phyloP scores from a whole-genome alignment of 257 asterid genomes.

The Oldenlandia corymbosa region DNA sequence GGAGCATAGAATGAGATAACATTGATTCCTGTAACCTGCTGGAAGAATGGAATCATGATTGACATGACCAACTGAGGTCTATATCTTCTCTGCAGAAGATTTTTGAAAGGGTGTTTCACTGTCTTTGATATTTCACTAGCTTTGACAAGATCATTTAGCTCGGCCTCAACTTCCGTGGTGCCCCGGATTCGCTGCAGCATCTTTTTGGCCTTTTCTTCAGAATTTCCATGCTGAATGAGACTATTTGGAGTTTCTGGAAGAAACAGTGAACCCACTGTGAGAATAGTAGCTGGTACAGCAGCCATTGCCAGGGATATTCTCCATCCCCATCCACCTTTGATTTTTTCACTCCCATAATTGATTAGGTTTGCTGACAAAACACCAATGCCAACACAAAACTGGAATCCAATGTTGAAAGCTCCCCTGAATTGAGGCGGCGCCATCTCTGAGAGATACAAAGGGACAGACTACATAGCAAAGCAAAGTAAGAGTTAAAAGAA shows the following conservation, averaged over 20 bases:
- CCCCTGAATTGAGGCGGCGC: conserved; percentile 50
- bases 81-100: conserved; percentile 26
- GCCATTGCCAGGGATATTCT: conserved; percentile 43
- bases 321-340: conserved; percentile 68
- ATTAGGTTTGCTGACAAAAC: conserved; percentile 36
- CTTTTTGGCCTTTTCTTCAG: conserved; percentile 31
- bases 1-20: conserved; percentile 62
- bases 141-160: conserved; percentile 42
- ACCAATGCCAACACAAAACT: conserved; percentile 39
- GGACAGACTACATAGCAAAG: conserved; percentile 38
- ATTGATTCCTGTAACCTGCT: conserved; percentile 55
- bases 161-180: conserved; percentile 34
- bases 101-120: conserved; percentile 28
- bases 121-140: conserved; percentile 36
- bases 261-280: conserved; percentile 31
- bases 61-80: conserved; percentile 63
- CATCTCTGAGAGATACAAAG: conserved; percentile 64
- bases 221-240: conserved; percentile 28
- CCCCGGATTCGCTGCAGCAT: conserved; percentile 43
- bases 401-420: conserved; percentile 48
- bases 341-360: conserved; percentile 39
- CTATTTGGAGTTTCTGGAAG: conserved; percentile 64
- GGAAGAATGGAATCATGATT: conserved; percentile 49
- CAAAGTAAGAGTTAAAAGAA: background rate
- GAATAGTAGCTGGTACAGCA: conserved; percentile 29